Evolutionary conservation across 108 stramenopile genomes (phyloP).

Genomic region (Fistulifera pelliculosa): DNA sequence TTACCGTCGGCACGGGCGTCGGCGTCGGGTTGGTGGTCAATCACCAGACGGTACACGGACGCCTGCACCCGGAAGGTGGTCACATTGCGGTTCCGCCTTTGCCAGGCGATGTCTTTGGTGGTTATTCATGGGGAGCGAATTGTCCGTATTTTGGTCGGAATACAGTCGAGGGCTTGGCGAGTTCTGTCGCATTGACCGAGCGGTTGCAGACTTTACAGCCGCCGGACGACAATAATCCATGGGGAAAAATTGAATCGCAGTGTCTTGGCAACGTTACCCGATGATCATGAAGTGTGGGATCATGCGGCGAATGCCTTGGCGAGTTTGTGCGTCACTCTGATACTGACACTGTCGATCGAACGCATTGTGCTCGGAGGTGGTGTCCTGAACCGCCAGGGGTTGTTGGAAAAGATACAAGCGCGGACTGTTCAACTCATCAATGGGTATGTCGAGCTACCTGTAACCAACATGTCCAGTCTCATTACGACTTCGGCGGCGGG

Average conservation of each 20-base stretch:
- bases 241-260: conserved; percentile 15
- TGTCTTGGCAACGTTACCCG: conserved; percentile 42
- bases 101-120: conserved; percentile 58
- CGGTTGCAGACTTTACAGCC: conserved; percentile 23
- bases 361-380: conserved; percentile 92
- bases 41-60: conserved; percentile 76
- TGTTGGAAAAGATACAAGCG: conserved; percentile 56
- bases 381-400: conserved; percentile 67
- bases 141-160: conserved; percentile 49
- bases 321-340: conserved; percentile 77
- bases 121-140: conserved; percentile 72
- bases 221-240: conserved; percentile 6
- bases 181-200: conserved; percentile 70
- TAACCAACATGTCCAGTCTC: conserved; percentile 24
- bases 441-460: conserved; percentile 76
- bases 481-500: conserved; percentile 26
- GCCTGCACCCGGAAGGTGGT: conserved; percentile 93
- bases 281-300: conserved; percentile 83
- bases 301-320: conserved; percentile 89
- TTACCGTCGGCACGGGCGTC: conserved; percentile 93
- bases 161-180: conserved; percentile 72
- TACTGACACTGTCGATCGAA: conserved; percentile 75
- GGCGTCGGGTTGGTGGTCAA: conserved; percentile 93
- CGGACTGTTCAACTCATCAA: conserved; percentile 67
- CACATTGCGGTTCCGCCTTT: conserved; percentile 64